These are phyloP conservation scores for Phylloporus sp. DNA, from an alignment of 768 basidiomycete genomes.

Conservation along the genomic window DNA sequence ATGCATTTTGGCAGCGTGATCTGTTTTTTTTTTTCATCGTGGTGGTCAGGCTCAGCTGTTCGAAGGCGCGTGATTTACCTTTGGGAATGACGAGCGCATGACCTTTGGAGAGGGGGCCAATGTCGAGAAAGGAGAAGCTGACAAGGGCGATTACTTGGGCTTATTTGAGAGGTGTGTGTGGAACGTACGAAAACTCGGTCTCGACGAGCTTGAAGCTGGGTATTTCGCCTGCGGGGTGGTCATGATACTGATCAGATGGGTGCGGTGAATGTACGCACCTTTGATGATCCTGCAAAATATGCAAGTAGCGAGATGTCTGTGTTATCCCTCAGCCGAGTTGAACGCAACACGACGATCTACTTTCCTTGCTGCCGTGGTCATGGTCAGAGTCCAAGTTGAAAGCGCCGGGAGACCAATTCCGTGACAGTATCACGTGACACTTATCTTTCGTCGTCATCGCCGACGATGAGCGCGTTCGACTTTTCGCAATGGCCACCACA, in stretches of 20 bases:
- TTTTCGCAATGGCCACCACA: constrained; percentile 72
- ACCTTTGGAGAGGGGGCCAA: constrained; percentile 84
- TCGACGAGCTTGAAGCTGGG: constrained; percentile 84
- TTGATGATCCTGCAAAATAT: constrained; percentile 96
- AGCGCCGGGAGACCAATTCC: not conserved
- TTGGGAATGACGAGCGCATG: constrained; percentile 94
- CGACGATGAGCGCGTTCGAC: constrained; percentile 35
- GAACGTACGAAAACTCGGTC: constrained; percentile 61
- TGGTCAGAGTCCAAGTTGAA: not conserved
- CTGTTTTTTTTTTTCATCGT: constrained; percentile 36
- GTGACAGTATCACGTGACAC: not conserved
- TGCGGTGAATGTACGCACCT: constrained; percentile 39
- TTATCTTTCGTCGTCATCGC: not conserved
- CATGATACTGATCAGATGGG: not conserved
- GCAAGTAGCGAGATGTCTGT: constrained; percentile 58
- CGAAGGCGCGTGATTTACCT: constrained; percentile 41
- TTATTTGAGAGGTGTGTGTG: not conserved
- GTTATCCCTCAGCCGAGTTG: not conserved
- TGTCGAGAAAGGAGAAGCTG: constrained; percentile 88
- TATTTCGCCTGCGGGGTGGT: constrained; percentile 62
- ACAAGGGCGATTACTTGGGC: no score
- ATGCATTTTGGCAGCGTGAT: constrained; percentile 81
- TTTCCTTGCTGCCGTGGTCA: constrained; percentile 23
- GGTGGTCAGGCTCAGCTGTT: not conserved
- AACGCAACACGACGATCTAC: not conserved